phyloP scores from a whole-genome alignment of 2,329 filamentous ascomycete genomes.

The Cladorrhinum sp. region DNA sequence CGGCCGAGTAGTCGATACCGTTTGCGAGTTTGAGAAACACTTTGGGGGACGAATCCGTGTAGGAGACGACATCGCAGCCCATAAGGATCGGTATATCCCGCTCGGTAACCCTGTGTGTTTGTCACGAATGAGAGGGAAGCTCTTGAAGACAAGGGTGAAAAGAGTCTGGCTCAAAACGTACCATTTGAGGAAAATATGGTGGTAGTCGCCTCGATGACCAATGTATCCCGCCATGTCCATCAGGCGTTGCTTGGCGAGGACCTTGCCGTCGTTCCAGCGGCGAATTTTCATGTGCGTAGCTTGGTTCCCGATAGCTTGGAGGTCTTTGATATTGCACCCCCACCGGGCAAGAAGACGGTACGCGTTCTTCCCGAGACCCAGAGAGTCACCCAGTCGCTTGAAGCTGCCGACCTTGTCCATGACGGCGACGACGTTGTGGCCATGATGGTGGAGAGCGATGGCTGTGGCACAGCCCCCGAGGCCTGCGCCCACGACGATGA shows the following conservation, averaged over 20 bases:
- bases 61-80: constrained; percentile 39
- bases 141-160: neutral
- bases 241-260: constrained; percentile 44
- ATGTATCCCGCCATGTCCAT: constrained; percentile 51
- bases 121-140: neutral
- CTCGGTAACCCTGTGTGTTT: constrained; percentile 31
- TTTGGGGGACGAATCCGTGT: constrained; percentile 36
- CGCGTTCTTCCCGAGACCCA: constrained; percentile 47
- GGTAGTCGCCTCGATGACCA: constrained; percentile 44
- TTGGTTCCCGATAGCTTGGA: constrained; percentile 46
- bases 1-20: constrained; percentile 39
- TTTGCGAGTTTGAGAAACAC: constrained; percentile 33
- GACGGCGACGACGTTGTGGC: constrained; percentile 39
- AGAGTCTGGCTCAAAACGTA: neutral
- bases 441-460: constrained; percentile 46
- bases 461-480: constrained; percentile 48
- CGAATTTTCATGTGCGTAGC: constrained; percentile 47
- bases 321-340: constrained; percentile 35
- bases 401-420: constrained; percentile 45
- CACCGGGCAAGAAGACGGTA: constrained; percentile 44
- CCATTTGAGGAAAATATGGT: constrained; percentile 40
- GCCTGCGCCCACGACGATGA: constrained; percentile 48
- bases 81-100: constrained; percentile 40
- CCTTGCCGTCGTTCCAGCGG: constrained; percentile 45
- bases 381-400: constrained; percentile 43